These are phyloP conservation scores for Hyphopichia burtonii DNA, from an alignment of 1,139 yeast genomes.

Conservation along the genomic window DNA sequence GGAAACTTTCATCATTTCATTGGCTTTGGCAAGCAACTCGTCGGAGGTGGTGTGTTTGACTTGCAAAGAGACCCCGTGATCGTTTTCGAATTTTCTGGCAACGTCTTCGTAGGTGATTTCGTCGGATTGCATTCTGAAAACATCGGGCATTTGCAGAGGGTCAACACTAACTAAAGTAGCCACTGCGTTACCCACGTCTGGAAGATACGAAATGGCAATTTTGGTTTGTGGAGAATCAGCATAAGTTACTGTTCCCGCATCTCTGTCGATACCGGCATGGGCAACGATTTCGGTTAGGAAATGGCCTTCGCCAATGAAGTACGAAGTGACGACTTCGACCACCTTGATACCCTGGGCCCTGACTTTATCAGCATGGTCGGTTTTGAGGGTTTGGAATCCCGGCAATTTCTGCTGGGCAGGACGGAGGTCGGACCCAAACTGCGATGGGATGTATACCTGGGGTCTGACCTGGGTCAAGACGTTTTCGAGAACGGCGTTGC, in stretches of 20 bases:
- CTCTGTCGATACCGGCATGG: conserved; percentile 39
- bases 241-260: conserved; percentile 32
- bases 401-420: conserved; percentile 24
- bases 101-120: conserved; percentile 36
- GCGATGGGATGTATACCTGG: conserved; percentile 60
- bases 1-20: conserved; percentile 18
- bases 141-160: conserved; percentile 42
- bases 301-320: conserved; percentile 43
- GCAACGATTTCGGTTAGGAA: conserved; percentile 34
- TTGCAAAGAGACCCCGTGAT: conserved; percentile 34
- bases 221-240: conserved; percentile 41
- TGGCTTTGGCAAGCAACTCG: conserved; percentile 29
- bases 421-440: conserved; percentile 51
- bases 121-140: conserved; percentile 45
- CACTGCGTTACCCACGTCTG: conserved; percentile 50
- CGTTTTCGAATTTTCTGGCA: conserved; percentile 39
- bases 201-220: conserved; percentile 30
- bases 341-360: conserved; percentile 46
- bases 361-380: conserved; percentile 36
- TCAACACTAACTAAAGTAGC: conserved; percentile 41
- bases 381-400: conserved; percentile 37
- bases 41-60: conserved; percentile 24
- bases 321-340: conserved; percentile 45
- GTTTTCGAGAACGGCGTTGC: conserved; percentile 25
- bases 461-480: conserved; percentile 44